phyloP scores from a whole-genome alignment of 2,329 filamentous ascomycete genomes.

The Taxawa tesnikishii region DNA sequence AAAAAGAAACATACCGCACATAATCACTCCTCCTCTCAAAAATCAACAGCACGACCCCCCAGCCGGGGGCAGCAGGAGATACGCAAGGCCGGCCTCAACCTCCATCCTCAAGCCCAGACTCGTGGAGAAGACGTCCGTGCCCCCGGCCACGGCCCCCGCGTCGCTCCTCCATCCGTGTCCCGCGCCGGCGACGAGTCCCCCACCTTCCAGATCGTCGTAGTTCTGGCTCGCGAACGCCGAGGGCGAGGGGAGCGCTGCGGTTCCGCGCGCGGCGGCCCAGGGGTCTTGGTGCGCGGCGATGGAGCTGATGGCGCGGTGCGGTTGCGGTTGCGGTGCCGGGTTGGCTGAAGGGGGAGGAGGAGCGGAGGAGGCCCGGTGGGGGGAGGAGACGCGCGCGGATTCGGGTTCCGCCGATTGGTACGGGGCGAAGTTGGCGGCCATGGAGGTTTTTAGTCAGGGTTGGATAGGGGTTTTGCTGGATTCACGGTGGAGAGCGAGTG shows the following conservation, averaged over 20 bases:
- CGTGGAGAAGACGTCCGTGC: conserved; percentile 72
- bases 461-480: too few relatives aligned
- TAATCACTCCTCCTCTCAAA: conserved; percentile 94
- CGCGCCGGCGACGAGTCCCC: conserved; percentile 12
- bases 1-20: conserved; percentile 51
- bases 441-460: conserved; percentile 8
- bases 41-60: conserved; percentile 77
- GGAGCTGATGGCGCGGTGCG: conserved; percentile 11
- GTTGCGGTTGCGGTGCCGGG: conserved; percentile 28
- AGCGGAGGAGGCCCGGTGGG: conserved; percentile 39
- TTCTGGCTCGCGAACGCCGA: conserved; percentile 18
- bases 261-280: conserved; percentile 26
- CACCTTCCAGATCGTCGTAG: conserved; percentile 18
- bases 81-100: conserved; percentile 83
- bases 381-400: conserved; percentile 66
- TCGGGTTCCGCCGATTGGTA: conserved; percentile 92
- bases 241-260: conserved; percentile 25
- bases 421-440: conserved; percentile 81
- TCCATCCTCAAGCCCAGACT: conserved; percentile 76
- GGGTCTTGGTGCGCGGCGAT: conserved; percentile 22
- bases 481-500: too few relatives aligned
- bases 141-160: conserved; percentile 37
- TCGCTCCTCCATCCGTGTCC: conserved; percentile 22
- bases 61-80: conserved; percentile 71
- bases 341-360: conserved; percentile 43